Percentiles rank a stretch among this genome's conserved stretches.
These are phyloP conservation scores for Blastobotrys chiropterorum DNA, from an alignment of 805 yeast genomes.

Conservation along the genomic window DNA sequence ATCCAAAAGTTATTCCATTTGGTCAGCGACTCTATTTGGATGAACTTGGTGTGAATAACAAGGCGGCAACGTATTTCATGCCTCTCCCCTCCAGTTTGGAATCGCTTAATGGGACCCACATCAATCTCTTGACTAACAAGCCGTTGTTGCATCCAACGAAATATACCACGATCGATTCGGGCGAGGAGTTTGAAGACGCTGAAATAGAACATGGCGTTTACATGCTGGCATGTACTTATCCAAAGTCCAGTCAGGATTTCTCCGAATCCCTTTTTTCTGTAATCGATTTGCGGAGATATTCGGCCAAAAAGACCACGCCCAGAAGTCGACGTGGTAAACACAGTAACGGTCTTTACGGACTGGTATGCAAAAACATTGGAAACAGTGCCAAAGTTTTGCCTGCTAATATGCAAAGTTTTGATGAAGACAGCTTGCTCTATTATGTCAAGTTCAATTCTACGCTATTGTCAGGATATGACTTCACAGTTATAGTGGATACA, in stretches of 20 bases:
- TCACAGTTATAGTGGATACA: slow-evolving; percentile 43
- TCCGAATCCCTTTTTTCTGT: background rate
- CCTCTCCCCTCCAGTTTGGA: slow-evolving; percentile 3
- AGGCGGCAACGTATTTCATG: slow-evolving; percentile 1
- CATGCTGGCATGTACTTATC: slow-evolving; percentile 15
- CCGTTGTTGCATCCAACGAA: slow-evolving; percentile 14
- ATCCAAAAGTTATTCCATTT: slow-evolving; percentile 10
- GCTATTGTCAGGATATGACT: slow-evolving; percentile 40
- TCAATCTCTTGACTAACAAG: slow-evolving; percentile 24
- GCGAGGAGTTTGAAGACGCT: background rate
- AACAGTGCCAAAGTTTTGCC: slow-evolving; percentile 43
- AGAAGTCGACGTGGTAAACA: background rate
- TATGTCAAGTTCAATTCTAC: slow-evolving; percentile 39
- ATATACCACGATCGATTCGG: slow-evolving; percentile 12
- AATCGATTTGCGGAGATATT: background rate
- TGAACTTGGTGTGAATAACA: slow-evolving; percentile 2
- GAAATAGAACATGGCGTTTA: slow-evolving; percentile 15
- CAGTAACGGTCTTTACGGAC: slow-evolving; percentile 2
- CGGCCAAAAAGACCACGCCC: background rate
- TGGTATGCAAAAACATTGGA: slow-evolving; percentile 42
- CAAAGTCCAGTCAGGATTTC: background rate
- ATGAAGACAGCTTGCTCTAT: slow-evolving; percentile 39
- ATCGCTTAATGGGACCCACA: slow-evolving; percentile 5
- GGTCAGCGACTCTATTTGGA: slow-evolving; percentile 5
- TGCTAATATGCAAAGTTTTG: slow-evolving; percentile 33